A percentile compares a stretch with the other conserved stretches of the same genome.
Conservation (phyloP, 768 basidiomycete species). For the Sarcomyxa edulis region DNA sequence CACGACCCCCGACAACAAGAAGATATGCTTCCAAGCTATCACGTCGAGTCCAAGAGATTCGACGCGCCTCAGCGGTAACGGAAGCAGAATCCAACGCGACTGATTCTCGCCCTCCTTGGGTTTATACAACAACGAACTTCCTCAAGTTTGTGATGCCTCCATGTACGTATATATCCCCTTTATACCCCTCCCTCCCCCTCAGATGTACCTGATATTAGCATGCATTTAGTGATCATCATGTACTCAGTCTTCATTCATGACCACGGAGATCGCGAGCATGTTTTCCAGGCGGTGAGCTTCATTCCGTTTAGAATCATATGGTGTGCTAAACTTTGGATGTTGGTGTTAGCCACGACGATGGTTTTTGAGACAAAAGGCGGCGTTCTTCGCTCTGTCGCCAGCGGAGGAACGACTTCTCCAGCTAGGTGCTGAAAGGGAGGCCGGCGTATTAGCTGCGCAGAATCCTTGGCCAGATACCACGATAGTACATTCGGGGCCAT, state of each 20-base stretch:
- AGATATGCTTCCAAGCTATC: too few relatives aligned
- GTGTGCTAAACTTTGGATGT: background rate
- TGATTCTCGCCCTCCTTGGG: constrained; percentile 60
- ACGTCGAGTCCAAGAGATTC: constrained; percentile 9
- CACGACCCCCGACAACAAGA: too few relatives aligned
- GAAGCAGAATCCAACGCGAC: constrained; percentile 18
- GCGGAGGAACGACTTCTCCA: too few relatives aligned
- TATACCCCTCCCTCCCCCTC: too few relatives aligned
- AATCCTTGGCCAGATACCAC: too few relatives aligned
- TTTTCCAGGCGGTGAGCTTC: constrained; percentile 63
- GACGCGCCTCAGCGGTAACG: constrained; percentile 2
- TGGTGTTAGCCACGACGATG: constrained; percentile 51
- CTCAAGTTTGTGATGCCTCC: constrained; percentile 53
- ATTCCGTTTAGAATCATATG: constrained; percentile 19
- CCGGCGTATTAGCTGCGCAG: too few relatives aligned
- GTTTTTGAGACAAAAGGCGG: constrained; percentile 40
- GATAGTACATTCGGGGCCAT: too few relatives aligned
- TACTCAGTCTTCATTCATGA: constrained; percentile 62
- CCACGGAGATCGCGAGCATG: constrained; percentile 68
- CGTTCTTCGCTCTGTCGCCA: constrained; percentile 54
- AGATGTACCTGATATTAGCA: too few relatives aligned
- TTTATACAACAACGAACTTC: constrained; percentile 46
- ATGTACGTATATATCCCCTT: too few relatives aligned
- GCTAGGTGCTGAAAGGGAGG: too few relatives aligned
- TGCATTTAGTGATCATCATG: constrained; percentile 42